Conservation (phyloP, 1,139 yeast genomes). For the Eremothecium sinecaudum region DNA sequence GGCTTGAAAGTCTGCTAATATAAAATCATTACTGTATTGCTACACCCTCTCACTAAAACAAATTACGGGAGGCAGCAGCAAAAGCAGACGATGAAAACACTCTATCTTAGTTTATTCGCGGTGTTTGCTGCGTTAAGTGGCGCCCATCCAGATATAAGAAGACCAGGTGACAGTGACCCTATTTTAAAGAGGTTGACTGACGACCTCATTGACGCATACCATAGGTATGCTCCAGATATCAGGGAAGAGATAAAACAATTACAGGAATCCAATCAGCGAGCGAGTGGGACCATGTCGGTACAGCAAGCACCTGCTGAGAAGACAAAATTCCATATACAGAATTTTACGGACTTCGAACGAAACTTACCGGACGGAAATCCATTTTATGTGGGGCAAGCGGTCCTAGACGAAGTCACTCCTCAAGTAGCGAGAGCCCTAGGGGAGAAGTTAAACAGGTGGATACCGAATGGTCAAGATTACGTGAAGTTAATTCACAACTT, state of each 20-base stretch:
- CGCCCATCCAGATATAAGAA: neutral
- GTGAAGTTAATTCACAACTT: neutral
- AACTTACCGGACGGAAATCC: constrained; percentile 3
- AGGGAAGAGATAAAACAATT: neutral
- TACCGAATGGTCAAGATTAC: neutral
- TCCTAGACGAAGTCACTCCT: constrained; percentile 1
- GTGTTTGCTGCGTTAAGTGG: neutral
- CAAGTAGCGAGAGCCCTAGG: neutral
- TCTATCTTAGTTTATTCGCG: neutral
- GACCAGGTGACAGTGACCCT: neutral
- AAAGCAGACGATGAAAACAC: neutral
- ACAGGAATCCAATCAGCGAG: neutral
- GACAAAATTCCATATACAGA: neutral
- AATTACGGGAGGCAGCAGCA: too few species aligned
- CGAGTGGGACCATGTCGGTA: neutral
- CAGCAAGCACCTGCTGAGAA: neutral
- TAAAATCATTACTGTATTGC: neutral
- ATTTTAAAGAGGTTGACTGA: neutral
- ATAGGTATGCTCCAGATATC: neutral
- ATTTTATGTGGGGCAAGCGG: constrained; percentile 1
- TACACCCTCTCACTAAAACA: too few species aligned
- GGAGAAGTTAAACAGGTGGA: neutral
- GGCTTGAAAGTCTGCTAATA: too few species aligned
- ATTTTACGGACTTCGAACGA: constrained; percentile 1
- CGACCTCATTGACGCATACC: neutral